Conservation (phyloP, 2,329 filamentous ascomycete species). For the Ceratocystis papillata region DNA sequence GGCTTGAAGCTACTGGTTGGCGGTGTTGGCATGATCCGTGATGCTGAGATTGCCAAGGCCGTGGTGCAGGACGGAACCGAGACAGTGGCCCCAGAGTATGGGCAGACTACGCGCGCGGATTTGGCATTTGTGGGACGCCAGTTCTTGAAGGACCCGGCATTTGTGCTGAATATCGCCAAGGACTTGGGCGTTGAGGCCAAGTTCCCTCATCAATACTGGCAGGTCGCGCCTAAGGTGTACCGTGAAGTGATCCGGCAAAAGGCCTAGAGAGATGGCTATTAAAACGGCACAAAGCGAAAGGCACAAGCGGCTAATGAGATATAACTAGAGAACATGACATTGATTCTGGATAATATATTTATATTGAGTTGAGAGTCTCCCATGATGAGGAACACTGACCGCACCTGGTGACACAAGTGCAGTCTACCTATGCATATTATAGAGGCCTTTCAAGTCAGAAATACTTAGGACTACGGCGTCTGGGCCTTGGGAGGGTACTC, state of each 20-base stretch:
- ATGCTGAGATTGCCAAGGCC: constrained; percentile 54
- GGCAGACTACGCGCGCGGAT: constrained; percentile 45
- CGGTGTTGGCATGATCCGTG: constrained; percentile 63
- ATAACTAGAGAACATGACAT: background rate
- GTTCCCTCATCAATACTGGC: constrained; percentile 57
- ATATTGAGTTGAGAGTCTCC: background rate
- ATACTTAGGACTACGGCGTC: constrained; percentile 25
- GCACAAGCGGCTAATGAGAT: background rate
- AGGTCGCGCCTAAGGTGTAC: constrained; percentile 30
- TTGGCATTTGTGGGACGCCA: constrained; percentile 62
- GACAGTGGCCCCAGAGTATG: constrained; percentile 37
- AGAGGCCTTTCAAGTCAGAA: background rate
- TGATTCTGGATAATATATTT: background rate
- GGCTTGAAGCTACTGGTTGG: constrained; percentile 51
- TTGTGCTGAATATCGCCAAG: constrained; percentile 62
- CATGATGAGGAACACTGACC: background rate
- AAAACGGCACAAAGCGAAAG: background rate
- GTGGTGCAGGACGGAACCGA: constrained; percentile 41
- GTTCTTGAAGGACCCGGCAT: constrained; percentile 72
- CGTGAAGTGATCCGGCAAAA: background rate
- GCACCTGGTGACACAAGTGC: too few relatives aligned
- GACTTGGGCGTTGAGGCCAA: constrained; percentile 60
- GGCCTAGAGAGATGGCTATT: background rate
- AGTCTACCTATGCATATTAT: too few relatives aligned
- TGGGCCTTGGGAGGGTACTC: constrained; percentile 54